phyloP scores from a whole-genome alignment of 2,329 filamentous ascomycete species.

The Raffaelea albimanens region DNA sequence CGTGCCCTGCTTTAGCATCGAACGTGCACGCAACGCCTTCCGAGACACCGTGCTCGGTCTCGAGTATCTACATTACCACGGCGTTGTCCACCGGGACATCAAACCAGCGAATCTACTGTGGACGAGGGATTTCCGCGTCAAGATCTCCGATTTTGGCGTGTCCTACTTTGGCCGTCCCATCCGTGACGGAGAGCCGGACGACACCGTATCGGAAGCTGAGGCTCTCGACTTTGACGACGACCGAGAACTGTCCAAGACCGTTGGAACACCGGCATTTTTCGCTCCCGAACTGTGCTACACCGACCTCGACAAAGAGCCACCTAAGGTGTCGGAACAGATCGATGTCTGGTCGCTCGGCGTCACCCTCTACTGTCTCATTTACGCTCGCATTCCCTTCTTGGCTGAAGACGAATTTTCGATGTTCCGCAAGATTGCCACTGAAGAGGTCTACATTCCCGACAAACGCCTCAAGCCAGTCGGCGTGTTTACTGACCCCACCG shows the following conservation, averaged over 20 bases:
- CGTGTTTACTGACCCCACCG: slow-evolving; percentile 45
- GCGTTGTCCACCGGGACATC: slow-evolving; percentile 76
- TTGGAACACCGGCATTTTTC: slow-evolving; percentile 95
- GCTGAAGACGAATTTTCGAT: slow-evolving; percentile 87
- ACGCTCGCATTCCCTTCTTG: slow-evolving; percentile 85
- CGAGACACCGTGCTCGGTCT: slow-evolving; percentile 86
- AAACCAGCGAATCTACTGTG: slow-evolving; percentile 87
- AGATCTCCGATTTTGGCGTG: slow-evolving; percentile 98
- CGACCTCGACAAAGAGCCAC: slow-evolving; percentile 59
- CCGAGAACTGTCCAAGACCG: slow-evolving; percentile 93
- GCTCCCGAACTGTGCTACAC: slow-evolving; percentile 93
- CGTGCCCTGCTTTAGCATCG: slow-evolving; percentile 84
- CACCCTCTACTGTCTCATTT: slow-evolving; percentile 91
- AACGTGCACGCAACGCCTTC: slow-evolving; percentile 75
- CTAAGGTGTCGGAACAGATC: slow-evolving; percentile 81
- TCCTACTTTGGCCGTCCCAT: slow-evolving; percentile 91
- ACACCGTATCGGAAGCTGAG: slow-evolving; percentile 69
- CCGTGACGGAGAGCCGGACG: slow-evolving; percentile 69
- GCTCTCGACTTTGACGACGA: slow-evolving; percentile 84
- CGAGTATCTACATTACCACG: slow-evolving; percentile 86
- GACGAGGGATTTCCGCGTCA: slow-evolving; percentile 75
- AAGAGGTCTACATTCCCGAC: slow-evolving; percentile 82
- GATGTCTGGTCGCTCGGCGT: slow-evolving; percentile 97
- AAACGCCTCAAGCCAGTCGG: slow-evolving; percentile 71
- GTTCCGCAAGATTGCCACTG: slow-evolving; percentile 83